A percentile compares a stretch with the other conserved stretches of the same genome.
Evolutionary conservation across 2,329 filamentous ascomycete species (phyloP).

Genomic region (Cryphonectria japonica): DNA sequence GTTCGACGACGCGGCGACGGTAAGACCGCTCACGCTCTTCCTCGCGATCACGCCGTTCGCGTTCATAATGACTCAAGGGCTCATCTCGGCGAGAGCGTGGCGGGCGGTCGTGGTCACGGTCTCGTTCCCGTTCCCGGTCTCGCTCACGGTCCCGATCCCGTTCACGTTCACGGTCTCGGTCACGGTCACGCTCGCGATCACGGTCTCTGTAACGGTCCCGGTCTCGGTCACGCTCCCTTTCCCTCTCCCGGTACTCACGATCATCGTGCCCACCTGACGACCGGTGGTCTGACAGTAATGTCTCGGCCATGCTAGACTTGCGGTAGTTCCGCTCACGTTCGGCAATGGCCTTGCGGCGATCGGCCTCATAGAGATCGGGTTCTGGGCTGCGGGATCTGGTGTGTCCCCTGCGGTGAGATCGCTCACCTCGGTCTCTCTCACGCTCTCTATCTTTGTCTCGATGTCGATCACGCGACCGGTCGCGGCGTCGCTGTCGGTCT

Average conservation of each 20-base stretch:
- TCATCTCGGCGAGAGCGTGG: constrained; percentile 63
- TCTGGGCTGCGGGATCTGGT: constrained; percentile 80
- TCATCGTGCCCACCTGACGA: constrained; percentile 51
- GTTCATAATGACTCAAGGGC: constrained; percentile 72
- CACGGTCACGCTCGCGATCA: constrained; percentile 39
- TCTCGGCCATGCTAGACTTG: constrained; percentile 73
- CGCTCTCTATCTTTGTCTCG: constrained; percentile 54
- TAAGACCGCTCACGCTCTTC: constrained; percentile 89
- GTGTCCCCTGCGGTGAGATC: constrained; percentile 63
- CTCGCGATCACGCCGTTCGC: constrained; percentile 85
- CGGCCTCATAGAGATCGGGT: constrained; percentile 90
- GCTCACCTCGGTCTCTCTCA: constrained; percentile 59
- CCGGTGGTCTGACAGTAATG: constrained; percentile 58
- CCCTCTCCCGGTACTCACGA: constrained; percentile 44
- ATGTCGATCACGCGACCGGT: constrained; percentile 49
- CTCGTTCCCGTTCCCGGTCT: constrained; percentile 44
- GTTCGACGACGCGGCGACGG: constrained; percentile 73
- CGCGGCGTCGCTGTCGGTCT: constrained; percentile 54
- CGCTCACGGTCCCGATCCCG: constrained; percentile 43
- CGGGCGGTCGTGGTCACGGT: constrained; percentile 54
- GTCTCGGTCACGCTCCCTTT: constrained; percentile 47
- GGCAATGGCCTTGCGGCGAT: constrained; percentile 89
- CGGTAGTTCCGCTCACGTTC: constrained; percentile 93
- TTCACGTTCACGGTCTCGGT: constrained; percentile 41
- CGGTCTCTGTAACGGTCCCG: constrained; percentile 46